Conservation (phyloP, 345 rosid species). For the Rhodamnia argentea region DNA sequence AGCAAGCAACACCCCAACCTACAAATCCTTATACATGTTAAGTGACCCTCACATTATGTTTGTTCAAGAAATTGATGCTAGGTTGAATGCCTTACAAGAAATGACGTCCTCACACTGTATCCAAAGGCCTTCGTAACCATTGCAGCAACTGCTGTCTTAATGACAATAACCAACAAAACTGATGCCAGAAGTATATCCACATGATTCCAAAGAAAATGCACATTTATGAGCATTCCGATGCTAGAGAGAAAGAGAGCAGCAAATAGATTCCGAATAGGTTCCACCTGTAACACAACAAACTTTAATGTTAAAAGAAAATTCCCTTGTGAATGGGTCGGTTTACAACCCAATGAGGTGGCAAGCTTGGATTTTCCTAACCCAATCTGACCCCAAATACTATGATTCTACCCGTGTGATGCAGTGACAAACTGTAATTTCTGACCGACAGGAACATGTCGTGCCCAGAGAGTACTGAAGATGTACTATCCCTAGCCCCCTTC, state of each 20-base stretch:
- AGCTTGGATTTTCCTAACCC: background rate
- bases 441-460: background rate
- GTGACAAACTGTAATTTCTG: background rate
- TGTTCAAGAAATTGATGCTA: background rate
- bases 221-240: conserved; percentile 97
- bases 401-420: background rate
- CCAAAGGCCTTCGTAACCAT: conserved; percentile 67
- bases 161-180: conserved; percentile 81
- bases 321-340: background rate
- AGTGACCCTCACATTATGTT: background rate
- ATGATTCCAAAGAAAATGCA: conserved; percentile 97
- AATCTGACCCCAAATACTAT: background rate
- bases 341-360: background rate
- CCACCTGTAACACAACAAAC: conserved; percentile 50
- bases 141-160: conserved; percentile 78
- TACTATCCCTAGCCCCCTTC: background rate
- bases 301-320: background rate
- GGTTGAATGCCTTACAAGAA: conserved; percentile 54
- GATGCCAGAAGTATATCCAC: conserved; percentile 95
- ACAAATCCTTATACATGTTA: background rate
- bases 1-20: conserved; percentile 93
- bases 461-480: background rate
- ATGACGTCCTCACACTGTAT: conserved; percentile 72
- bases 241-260: conserved; percentile 97
- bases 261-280: conserved; percentile 92